Base-by-base conservation (phyloP, 495 filamentous ascomycete species). In the Penicillium paradoxum region DNA sequence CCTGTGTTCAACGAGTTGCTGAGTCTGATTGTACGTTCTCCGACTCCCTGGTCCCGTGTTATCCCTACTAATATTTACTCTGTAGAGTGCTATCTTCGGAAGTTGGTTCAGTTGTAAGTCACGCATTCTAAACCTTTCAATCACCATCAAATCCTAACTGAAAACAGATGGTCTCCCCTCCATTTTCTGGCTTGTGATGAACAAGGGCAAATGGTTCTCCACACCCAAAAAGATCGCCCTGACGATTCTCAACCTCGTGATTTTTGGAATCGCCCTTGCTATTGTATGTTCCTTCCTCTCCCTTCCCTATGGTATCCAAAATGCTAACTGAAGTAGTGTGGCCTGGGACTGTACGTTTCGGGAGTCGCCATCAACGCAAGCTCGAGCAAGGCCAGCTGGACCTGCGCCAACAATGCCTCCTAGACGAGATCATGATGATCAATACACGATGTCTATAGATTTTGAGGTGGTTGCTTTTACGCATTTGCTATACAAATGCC, bases 1-100 rank as follows among this genome's bases (percentile, higher is more conserved):
- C 87, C 86, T 0, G 79, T 84, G 59, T 89, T 89, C 70, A 82
- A 78, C 55, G 76, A 83, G 33, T 60, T 89, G 51, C 63, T 89
- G 46, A 67, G 68, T 60, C 37, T 67, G 37, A 61, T 69, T 27
- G 65, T 66, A 50, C 13, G 64, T 55, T 34, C 15, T 36, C 19
- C 19, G 0, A 18, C 1, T n/a, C n/a, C 14, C 25, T 29, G 6
- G 24, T 25, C 6, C 4, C 4, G 29, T 15, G 5, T 5, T 6
- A 0, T 29, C 2, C 1, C 10, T 19, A 45, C 62, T 68, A 49
- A 65, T 41, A n/a, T 8, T 19, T 2, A 24, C 15, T n/a, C 6
- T 29, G 11, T 46, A 60, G 64, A 61, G 61, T 14, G 56, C 68
- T 17, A 57, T 70, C 14, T 71, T 71, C 29, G 67, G 67, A 36